A percentile compares a stretch with the other conserved stretches of the same genome.
Evolutionary conservation across 495 filamentous ascomycete genomes (phyloP).

Genomic region (Daldinia loculata): DNA sequence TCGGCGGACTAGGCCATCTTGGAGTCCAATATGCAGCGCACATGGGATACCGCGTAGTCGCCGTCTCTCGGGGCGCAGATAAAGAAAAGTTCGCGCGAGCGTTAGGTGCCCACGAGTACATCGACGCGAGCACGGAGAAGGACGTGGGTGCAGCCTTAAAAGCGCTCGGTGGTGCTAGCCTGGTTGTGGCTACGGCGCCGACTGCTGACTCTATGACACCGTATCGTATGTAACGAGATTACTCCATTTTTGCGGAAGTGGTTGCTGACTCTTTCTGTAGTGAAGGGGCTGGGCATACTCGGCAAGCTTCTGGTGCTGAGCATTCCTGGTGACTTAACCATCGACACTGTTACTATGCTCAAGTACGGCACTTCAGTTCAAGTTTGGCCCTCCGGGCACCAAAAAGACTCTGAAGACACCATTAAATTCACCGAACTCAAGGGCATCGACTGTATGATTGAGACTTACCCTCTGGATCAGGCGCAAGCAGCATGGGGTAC

Average conservation of each 20-base stretch:
- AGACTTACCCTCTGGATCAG: conserved; percentile 67
- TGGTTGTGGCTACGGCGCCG: conserved; percentile 8
- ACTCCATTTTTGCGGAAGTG: background rate
- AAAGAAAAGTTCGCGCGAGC: conserved; percentile 67
- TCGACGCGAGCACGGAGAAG: conserved; percentile 61
- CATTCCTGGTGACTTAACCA: conserved; percentile 2
- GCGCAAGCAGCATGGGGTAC: conserved; percentile 57
- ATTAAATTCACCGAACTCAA: conserved; percentile 67
- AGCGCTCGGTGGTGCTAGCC: conserved; percentile 7
- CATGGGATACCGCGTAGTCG: conserved; percentile 72
- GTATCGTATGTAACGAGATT: background rate
- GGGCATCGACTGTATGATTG: conserved; percentile 66
- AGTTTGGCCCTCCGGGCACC: conserved; percentile 56
- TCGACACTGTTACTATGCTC: conserved; percentile 9
- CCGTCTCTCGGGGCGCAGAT: conserved; percentile 61
- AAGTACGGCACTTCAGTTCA: conserved; percentile 8
- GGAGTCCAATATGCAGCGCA: conserved; percentile 70
- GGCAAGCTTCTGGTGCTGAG: conserved; percentile 1
- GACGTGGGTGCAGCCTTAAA: conserved; percentile 61
- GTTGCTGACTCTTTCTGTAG: background rate
- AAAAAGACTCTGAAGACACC: conserved; percentile 68
- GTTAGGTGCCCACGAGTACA: conserved; percentile 73
- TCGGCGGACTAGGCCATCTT: conserved; percentile 72
- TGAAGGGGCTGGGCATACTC: conserved; percentile 2
- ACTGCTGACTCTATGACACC: conserved; percentile 5